These are phyloP conservation scores for Stachybotrys echinatus DNA, from an alignment of 2,329 filamentous ascomycete genomes.

Conservation along the genomic window DNA sequence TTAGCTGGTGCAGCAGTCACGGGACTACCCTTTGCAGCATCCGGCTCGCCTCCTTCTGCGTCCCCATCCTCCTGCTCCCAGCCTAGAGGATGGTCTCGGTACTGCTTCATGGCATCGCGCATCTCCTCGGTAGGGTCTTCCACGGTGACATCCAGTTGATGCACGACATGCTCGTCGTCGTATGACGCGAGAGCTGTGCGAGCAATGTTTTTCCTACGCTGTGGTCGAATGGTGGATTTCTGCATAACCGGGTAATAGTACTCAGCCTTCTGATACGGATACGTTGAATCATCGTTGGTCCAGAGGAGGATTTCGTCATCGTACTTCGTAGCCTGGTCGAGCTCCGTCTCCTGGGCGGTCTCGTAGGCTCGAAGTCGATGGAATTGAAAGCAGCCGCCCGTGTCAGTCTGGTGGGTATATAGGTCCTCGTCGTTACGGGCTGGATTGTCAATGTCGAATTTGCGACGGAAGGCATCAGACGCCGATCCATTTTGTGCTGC, in stretches of 20 bases:
- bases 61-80: conserved; percentile 35
- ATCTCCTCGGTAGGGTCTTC: conserved; percentile 51
- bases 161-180: conserved; percentile 46
- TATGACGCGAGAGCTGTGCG: conserved; percentile 51
- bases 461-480: conserved; percentile 51
- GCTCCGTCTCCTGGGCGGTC: conserved; percentile 52
- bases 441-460: conserved; percentile 53
- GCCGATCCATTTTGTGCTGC: conserved; percentile 44
- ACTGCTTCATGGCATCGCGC: conserved; percentile 44
- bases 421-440: conserved; percentile 48
- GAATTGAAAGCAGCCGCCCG: conserved; percentile 52
- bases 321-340: conserved; percentile 55
- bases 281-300: conserved; percentile 46
- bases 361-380: conserved; percentile 60
- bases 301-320: conserved; percentile 58
- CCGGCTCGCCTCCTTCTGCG: conserved; percentile 24
- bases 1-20: conserved; percentile 14
- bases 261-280: conserved; percentile 49
- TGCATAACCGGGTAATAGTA: conserved; percentile 68
- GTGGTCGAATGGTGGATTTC: conserved; percentile 55
- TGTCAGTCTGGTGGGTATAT: conserved; percentile 46
- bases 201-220: conserved; percentile 59
- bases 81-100: conserved; percentile 47
- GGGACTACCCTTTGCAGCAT: conserved; percentile 15
- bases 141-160: conserved; percentile 51